A percentile compares a stretch with the other conserved stretches of the same genome.
These are phyloP conservation scores for Xylaria digitata DNA, from an alignment of 2,329 filamentous ascomycete species.

Conservation along the genomic window DNA sequence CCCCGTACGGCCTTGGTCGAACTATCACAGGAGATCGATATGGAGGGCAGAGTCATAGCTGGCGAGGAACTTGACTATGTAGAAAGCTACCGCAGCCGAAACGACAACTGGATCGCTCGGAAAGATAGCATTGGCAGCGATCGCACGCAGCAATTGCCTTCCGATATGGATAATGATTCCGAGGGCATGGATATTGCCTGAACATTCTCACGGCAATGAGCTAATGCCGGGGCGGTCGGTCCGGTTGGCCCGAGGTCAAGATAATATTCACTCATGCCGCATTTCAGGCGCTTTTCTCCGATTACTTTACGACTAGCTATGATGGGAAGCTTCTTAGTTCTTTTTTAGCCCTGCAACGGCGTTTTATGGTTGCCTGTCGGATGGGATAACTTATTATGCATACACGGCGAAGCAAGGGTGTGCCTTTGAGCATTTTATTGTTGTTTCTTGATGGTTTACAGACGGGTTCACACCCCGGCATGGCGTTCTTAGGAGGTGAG, in stretches of 20 bases:
- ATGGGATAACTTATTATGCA: slow-evolving; percentile 8
- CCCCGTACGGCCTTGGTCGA: slow-evolving; percentile 85
- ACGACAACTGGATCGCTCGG: slow-evolving; percentile 55
- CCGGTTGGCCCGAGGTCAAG: background rate
- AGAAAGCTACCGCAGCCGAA: slow-evolving; percentile 62
- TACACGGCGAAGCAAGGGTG: slow-evolving; percentile 9
- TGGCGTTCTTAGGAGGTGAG: slow-evolving; percentile 21
- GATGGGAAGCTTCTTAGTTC: slow-evolving; percentile 22
- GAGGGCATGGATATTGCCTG: slow-evolving; percentile 70
- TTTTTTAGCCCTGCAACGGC: slow-evolving; percentile 9
- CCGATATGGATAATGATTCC: slow-evolving; percentile 66
- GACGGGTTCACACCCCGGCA: slow-evolving; percentile 5
- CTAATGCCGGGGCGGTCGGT: background rate
- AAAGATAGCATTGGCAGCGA: slow-evolving; percentile 72
- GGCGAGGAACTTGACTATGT: slow-evolving; percentile 81
- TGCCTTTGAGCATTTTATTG: slow-evolving; percentile 17
- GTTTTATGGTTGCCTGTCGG: slow-evolving; percentile 19
- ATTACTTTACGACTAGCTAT: slow-evolving; percentile 19
- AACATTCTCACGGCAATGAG: slow-evolving; percentile 16
- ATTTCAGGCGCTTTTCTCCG: background rate
- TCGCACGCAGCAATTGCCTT: slow-evolving; percentile 67
- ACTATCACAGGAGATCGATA: slow-evolving; percentile 91
- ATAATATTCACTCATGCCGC: slow-evolving; percentile 10
- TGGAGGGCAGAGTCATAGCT: slow-evolving; percentile 88
- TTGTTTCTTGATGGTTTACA: slow-evolving; percentile 1